phyloP scores from a whole-genome alignment of 192 early-diverging fungal species.

The Backusella morwellensis region DNA sequence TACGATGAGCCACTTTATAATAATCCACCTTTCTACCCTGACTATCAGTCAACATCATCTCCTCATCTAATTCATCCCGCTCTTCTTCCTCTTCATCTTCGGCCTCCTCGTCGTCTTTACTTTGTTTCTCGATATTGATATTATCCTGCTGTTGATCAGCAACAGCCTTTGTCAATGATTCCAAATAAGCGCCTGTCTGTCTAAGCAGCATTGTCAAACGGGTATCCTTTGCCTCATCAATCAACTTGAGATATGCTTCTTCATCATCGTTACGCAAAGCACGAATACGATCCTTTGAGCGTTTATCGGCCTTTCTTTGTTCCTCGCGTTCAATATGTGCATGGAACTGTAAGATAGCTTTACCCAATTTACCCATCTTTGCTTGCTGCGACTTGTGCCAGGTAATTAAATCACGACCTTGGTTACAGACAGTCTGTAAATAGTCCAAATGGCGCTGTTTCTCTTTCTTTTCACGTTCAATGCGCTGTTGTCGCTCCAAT shows the following conservation, averaged over 20 bases:
- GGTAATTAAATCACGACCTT: conserved; percentile 66
- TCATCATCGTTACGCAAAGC: conserved; percentile 97
- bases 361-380: conserved; percentile 72
- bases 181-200: conserved; percentile 88
- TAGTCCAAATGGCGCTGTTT: conserved; percentile 82
- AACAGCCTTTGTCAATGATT: conserved; percentile 81
- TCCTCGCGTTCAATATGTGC: conserved; percentile 88
- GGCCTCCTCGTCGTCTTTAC: conserved; percentile 29
- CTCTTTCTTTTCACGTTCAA: conserved; percentile 85
- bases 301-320: conserved; percentile 76
- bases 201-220: conserved; percentile 87
- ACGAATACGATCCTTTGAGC: conserved; percentile 91
- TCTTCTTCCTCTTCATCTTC: not conserved
- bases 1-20: conserved; percentile 84
- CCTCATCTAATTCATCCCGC: conserved; percentile 35
- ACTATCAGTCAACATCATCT: conserved; percentile 24
- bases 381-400: conserved; percentile 74
- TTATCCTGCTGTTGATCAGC: conserved; percentile 73
- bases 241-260: conserved; percentile 91
- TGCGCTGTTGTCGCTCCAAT: conserved; percentile 85
- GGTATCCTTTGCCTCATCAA: conserved; percentile 95
- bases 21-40: conserved; percentile 68
- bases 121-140: conserved; percentile 43
- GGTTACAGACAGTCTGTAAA: conserved; percentile 70
- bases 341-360: conserved; percentile 75